Conservation (phyloP, 352 stramenopile species). For the Pythium sp. region DNA sequence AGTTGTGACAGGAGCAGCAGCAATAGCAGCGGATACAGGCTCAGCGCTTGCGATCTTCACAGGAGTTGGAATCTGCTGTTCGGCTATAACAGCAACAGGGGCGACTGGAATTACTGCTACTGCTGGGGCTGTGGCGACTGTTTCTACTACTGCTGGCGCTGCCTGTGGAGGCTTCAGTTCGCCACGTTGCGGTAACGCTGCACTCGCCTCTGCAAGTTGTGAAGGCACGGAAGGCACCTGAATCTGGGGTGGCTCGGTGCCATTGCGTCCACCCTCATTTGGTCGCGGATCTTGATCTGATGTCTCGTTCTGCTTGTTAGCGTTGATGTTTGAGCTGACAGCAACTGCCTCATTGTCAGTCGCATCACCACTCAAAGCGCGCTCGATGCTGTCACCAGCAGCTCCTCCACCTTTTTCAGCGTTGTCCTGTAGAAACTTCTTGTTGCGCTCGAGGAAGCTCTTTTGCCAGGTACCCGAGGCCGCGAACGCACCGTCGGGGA, state of each 20-base stretch:
- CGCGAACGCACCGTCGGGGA: conserved; percentile 11
- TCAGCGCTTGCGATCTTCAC: background rate
- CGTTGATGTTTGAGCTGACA: background rate
- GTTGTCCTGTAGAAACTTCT: conserved; percentile 1
- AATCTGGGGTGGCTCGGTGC: background rate
- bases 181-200: background rate
- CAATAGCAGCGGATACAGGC: background rate
- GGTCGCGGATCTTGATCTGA: background rate
- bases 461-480: conserved; percentile 18
- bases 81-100: background rate
- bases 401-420: background rate
- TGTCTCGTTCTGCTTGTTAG: background rate
- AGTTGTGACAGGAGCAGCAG: background rate
- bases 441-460: conserved; percentile 12
- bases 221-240: background rate
- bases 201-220: background rate
- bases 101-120: background rate
- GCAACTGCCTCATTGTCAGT: background rate
- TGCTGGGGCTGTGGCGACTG: background rate
- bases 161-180: background rate
- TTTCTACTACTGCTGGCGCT: background rate
- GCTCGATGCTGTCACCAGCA: background rate
- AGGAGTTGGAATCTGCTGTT: background rate
- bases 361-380: background rate
- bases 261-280: background rate